These are phyloP conservation scores for Trifolium repens DNA, from an alignment of 306 rosid genomes.

Conservation along the genomic window DNA sequence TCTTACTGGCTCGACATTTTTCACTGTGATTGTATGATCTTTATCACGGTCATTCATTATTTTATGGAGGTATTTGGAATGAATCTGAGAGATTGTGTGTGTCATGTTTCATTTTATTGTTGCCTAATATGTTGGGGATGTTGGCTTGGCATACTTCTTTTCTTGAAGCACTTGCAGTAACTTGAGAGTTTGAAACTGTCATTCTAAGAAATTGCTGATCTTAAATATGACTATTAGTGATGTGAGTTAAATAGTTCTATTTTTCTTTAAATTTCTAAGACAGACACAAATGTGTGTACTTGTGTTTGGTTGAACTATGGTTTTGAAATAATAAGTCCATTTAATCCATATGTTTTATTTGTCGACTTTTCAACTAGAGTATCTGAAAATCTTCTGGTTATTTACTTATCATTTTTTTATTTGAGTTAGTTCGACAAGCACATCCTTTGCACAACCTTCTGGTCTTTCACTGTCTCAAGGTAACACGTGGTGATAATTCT, in stretches of 20 bases:
- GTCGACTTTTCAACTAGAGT: conserved; percentile 22
- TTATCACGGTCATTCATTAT: conserved; percentile 16
- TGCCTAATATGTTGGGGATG: conserved; percentile 22
- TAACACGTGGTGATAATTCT: conserved; percentile 48
- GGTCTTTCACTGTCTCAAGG: conserved; percentile 92
- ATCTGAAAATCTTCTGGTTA: conserved; percentile 33
- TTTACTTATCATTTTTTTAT: conserved; percentile 27
- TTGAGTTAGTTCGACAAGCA: conserved; percentile 69
- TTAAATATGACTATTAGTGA: conserved; percentile 23
- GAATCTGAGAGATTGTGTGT: conserved; percentile 21
- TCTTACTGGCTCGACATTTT: conserved; percentile 16
- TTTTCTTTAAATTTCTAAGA: conserved; percentile 24
- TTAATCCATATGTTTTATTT: conserved; percentile 31
- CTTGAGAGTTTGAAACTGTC: conserved; percentile 19
- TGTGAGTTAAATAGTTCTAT: conserved; percentile 5
- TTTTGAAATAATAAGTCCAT: conserved; percentile 26
- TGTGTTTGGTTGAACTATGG: conserved; percentile 30
- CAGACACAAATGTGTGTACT: background rate
- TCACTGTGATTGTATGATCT: conserved; percentile 29
- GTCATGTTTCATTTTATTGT: conserved; percentile 19
- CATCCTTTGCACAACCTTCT: conserved; percentile 97
- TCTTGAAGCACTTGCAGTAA: conserved; percentile 11
- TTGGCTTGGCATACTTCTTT: conserved; percentile 23
- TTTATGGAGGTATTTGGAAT: conserved; percentile 21
- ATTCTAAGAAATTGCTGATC: background rate